phyloP scores from a whole-genome alignment of 805 yeast genomes.

The Teunomyces funiuensis region DNA sequence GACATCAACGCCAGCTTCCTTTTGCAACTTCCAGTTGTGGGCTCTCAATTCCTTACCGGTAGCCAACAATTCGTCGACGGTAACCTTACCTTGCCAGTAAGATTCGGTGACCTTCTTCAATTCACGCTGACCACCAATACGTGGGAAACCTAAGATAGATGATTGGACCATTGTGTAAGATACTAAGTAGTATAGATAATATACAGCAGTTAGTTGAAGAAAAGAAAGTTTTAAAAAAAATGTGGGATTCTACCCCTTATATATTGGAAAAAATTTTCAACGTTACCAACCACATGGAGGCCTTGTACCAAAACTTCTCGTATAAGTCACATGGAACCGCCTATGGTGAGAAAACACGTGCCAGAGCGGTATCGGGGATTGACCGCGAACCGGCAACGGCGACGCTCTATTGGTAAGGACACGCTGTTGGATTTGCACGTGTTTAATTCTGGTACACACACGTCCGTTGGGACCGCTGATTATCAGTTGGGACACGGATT shows the following conservation, averaged over 20 bases:
- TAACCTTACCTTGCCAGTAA: slow-evolving; percentile 95
- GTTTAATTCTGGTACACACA: background rate
- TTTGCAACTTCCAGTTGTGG: slow-evolving; percentile 96
- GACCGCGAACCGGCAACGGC: background rate
- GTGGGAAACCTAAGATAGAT: slow-evolving; percentile 98
- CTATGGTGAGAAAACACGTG: slow-evolving; percentile 4
- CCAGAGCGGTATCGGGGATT: background rate
- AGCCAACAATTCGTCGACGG: slow-evolving; percentile 81
- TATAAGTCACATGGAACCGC: slow-evolving; percentile 3
- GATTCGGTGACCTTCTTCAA: slow-evolving; percentile 98
- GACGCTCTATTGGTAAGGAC: background rate
- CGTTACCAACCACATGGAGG: background rate
- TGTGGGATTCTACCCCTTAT: slow-evolving; percentile 3
- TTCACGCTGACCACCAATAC: slow-evolving; percentile 99
- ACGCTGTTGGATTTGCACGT: background rate
- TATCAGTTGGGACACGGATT: background rate
- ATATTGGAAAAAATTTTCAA: slow-evolving; percentile 4
- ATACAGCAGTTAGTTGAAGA: slow-evolving; percentile 3
- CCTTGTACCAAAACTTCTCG: background rate
- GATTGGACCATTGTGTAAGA: slow-evolving; percentile 80
- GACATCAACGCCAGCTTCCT: slow-evolving; percentile 95
- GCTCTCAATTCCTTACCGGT: slow-evolving; percentile 96
- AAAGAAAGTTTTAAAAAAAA: background rate
- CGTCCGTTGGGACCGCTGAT: background rate
- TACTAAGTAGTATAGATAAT: slow-evolving; percentile 1